Conservation (phyloP, 2,329 filamentous ascomycete genomes). For the Fusarium temperatum region DNA sequence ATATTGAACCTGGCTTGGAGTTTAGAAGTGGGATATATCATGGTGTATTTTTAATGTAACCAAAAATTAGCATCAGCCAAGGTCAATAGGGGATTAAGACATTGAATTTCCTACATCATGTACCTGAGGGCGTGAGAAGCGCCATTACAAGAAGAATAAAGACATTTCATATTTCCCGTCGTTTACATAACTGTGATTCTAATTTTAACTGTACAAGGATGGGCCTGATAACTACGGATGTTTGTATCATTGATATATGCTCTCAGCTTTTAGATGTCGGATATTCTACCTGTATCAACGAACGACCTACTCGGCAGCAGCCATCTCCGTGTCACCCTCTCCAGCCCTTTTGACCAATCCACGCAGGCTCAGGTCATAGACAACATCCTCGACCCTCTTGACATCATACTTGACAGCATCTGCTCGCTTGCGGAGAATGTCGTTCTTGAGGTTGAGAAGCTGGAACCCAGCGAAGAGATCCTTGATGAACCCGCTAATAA, state of each 20-base stretch:
- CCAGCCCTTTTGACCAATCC: conserved; percentile 73
- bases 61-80: conserved; percentile 24
- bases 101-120: conserved; percentile 6
- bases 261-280: background rate
- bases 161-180: conserved; percentile 6
- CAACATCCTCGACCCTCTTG: conserved; percentile 97
- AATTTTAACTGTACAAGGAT: background rate
- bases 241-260: background rate
- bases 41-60: conserved; percentile 41
- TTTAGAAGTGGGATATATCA: conserved; percentile 6
- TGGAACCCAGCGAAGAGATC: conserved; percentile 96
- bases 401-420: conserved; percentile 97
- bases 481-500: conserved; percentile 93
- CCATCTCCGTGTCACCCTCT: conserved; percentile 51
- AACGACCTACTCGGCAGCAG: conserved; percentile 41
- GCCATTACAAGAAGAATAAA: conserved; percentile 12
- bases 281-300: background rate
- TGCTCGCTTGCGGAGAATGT: conserved; percentile 84
- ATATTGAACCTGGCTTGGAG: conserved; percentile 17
- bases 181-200: background rate
- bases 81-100: background rate
- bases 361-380: conserved; percentile 91
- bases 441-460: conserved; percentile 97
- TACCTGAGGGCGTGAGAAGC: background rate
- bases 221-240: background rate